Conservation (phyloP, 2,329 filamentous ascomycete species). For the Parastagonospora nodorum region DNA sequence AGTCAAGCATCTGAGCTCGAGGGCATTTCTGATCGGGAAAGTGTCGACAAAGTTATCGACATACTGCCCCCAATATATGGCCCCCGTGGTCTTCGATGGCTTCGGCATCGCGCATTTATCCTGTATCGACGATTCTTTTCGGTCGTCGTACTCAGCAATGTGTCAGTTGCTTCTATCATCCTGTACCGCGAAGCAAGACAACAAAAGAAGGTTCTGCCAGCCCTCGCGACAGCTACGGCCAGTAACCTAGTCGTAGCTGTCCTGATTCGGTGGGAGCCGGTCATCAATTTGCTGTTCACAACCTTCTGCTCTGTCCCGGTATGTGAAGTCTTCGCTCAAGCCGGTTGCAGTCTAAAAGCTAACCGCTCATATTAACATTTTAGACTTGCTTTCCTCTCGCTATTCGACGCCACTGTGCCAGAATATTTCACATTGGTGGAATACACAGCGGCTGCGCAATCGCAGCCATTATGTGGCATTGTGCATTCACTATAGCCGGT, state of each 20-base stretch:
- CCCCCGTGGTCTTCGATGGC: constrained; percentile 35
- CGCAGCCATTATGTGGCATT: constrained; percentile 50
- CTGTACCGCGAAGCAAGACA: constrained; percentile 26
- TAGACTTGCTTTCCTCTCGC: constrained; percentile 32
- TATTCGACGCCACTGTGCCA: constrained; percentile 39
- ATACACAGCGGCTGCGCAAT: constrained; percentile 45
- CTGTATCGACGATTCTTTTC: constrained; percentile 40
- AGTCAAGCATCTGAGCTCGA: constrained; percentile 15
- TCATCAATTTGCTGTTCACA: constrained; percentile 44
- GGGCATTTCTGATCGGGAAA: constrained; percentile 9
- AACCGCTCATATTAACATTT: not conserved
- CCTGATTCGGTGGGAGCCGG: constrained; percentile 43
- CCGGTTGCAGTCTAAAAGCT: not conserved
- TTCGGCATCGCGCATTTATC: constrained; percentile 39
- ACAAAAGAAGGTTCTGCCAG: constrained; percentile 25
- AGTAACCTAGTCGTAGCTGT: constrained; percentile 43
- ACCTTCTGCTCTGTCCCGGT: constrained; percentile 41
- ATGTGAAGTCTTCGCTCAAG: not conserved
- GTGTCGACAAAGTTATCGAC: constrained; percentile 21
- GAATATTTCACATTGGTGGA: constrained; percentile 45
- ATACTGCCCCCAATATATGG: constrained; percentile 31
- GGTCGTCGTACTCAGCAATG: constrained; percentile 32
- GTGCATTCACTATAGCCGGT: constrained; percentile 48
- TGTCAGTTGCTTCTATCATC: constrained; percentile 33
- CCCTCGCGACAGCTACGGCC: constrained; percentile 45